phyloP scores from a whole-genome alignment of 495 filamentous ascomycete genomes.

The Neurospora sp. region DNA sequence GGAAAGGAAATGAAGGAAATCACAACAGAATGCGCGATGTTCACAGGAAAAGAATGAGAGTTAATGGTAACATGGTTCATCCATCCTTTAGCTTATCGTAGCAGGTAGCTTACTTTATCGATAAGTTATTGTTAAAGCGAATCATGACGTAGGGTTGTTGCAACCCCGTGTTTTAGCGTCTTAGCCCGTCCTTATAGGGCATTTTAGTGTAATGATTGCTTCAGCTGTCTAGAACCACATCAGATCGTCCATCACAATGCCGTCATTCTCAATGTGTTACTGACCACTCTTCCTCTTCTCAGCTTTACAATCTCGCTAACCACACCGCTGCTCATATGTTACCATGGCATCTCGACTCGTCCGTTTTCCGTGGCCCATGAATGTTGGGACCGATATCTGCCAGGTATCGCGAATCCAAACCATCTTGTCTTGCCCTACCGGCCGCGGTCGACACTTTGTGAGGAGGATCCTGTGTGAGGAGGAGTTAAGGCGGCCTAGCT shows the following conservation, averaged over 20 bases:
- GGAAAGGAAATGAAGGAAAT: neutral
- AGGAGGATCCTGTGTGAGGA: slow-evolving; percentile 29
- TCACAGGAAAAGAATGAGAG: neutral
- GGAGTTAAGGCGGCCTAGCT: slow-evolving; percentile 15
- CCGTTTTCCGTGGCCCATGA: slow-evolving; percentile 37
- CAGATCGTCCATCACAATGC: neutral
- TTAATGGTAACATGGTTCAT: neutral
- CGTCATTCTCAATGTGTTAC: neutral
- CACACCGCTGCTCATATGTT: neutral
- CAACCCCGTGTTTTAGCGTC: neutral
- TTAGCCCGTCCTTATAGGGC: neutral
- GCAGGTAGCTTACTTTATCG: neutral
- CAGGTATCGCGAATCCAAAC: slow-evolving; percentile 33
- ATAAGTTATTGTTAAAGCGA: neutral
- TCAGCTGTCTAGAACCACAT: neutral
- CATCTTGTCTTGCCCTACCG: slow-evolving; percentile 15
- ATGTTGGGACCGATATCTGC: slow-evolving; percentile 50
- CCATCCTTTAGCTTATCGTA: neutral
- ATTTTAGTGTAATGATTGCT: neutral
- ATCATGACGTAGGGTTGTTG: neutral
- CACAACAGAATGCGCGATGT: neutral
- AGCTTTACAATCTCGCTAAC: neutral
- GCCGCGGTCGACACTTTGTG: slow-evolving; percentile 23
- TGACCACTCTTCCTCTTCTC: neutral
- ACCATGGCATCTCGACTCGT: slow-evolving; percentile 1